Percentiles rank a stretch among this genome's conserved stretches.
Evolutionary conservation across 208 protist genomes (phyloP).

Genomic region (Crithidia thermophila): DNA sequence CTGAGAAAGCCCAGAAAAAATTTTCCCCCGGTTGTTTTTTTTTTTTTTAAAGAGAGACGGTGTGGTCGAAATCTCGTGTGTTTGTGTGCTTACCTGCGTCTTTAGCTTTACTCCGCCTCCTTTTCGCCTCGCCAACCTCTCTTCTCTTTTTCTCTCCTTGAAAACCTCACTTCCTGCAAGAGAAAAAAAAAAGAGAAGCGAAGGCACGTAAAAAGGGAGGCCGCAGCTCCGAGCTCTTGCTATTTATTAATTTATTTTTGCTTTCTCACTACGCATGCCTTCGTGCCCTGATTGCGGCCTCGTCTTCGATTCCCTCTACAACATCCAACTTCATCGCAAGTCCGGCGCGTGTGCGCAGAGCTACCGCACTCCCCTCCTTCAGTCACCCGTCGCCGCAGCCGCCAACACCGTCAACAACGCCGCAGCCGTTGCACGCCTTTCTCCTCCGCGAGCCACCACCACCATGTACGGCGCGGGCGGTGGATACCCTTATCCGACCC

Average conservation of each 20-base stretch:
- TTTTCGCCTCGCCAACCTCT: constrained; percentile 5
- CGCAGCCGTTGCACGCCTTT: too few species aligned
- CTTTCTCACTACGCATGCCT: constrained; percentile 40
- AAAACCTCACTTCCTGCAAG: constrained; percentile 2
- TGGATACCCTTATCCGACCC: neutral
- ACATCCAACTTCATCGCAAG: constrained; percentile 37
- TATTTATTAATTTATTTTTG: too few species aligned
- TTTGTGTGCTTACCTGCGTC: too few species aligned
- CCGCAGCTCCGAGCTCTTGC: too few species aligned
- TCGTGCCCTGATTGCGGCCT: constrained; percentile 53
- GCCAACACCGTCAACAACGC: too few species aligned
- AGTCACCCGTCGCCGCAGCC: neutral
- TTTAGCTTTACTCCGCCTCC: too few species aligned
- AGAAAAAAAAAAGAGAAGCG: neutral
- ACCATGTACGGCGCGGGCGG: constrained; percentile 5
- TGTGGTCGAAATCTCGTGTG: neutral
- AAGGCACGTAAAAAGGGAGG: neutral
- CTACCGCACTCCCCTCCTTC: neutral
- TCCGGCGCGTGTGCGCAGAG: constrained; percentile 16
- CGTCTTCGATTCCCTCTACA: constrained; percentile 40
- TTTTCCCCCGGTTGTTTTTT: too few species aligned
- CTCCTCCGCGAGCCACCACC: too few species aligned
- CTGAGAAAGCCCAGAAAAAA: too few species aligned
- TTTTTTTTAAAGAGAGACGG: neutral
- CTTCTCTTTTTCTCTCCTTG: constrained; percentile 11